Conservation (phyloP, 805 yeast genomes). For the Cyberlindnera americana region DNA sequence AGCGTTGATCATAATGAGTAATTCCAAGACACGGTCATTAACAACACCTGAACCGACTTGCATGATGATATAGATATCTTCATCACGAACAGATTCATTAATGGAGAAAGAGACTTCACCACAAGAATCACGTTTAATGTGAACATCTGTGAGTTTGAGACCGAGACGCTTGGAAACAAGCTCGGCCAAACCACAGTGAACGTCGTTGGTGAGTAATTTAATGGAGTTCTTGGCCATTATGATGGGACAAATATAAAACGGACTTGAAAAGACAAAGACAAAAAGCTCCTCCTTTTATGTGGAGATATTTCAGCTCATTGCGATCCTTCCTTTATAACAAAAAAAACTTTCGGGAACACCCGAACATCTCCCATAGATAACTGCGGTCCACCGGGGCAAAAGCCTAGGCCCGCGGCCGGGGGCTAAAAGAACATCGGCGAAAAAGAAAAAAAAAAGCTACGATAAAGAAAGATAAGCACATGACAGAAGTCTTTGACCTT, state of each 20-base stretch:
- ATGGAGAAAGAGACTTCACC: slow-evolving; percentile 75
- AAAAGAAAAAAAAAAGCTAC: too few species aligned
- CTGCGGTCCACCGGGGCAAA: slow-evolving; percentile 1
- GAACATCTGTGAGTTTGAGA: slow-evolving; percentile 55
- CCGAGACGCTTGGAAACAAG: slow-evolving; percentile 64
- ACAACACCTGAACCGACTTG: slow-evolving; percentile 79
- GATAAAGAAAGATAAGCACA: too few species aligned
- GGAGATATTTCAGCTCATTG: too few species aligned
- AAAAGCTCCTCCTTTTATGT: too few species aligned
- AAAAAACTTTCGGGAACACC: slow-evolving; percentile 10
- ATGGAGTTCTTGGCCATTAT: slow-evolving; percentile 70
- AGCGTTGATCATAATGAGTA: slow-evolving; percentile 75
- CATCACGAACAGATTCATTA: slow-evolving; percentile 82
- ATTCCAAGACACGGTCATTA: slow-evolving; percentile 70
- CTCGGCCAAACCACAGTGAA: slow-evolving; percentile 65
- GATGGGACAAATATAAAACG: neutral
- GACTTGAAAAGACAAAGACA: neutral
- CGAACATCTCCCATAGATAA: slow-evolving; percentile 4
- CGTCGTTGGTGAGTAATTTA: slow-evolving; percentile 64
- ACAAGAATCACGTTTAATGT: slow-evolving; percentile 61
- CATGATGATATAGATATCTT: slow-evolving; percentile 74
- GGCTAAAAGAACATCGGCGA: neutral
- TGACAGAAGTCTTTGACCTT: too few species aligned
- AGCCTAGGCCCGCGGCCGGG: neutral
- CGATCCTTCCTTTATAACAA: neutral